phyloP scores from a whole-genome alignment of 495 filamentous ascomycete genomes.

The Penicilliopsis zonata region DNA sequence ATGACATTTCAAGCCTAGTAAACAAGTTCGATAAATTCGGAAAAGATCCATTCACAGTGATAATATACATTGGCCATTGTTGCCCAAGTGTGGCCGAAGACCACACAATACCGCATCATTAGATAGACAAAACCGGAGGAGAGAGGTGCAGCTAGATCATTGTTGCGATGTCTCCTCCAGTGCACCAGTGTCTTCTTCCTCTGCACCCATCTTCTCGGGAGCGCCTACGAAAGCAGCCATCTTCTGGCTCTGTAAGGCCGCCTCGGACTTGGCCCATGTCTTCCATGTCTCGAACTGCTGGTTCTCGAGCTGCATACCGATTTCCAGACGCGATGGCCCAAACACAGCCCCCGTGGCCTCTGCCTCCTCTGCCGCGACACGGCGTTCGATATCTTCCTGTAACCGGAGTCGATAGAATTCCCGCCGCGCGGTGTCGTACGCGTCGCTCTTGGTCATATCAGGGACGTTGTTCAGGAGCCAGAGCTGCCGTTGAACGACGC shows the following conservation, averaged over 20 bases:
- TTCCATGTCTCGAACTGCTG: constrained; percentile 68
- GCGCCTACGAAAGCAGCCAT: constrained; percentile 18
- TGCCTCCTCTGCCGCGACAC: constrained; percentile 84
- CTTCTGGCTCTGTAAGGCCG: constrained; percentile 21
- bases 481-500: constrained; percentile 86
- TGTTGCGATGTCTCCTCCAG: constrained; percentile 1
- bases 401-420: constrained; percentile 85
- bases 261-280: constrained; percentile 54
- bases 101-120: no score
- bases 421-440: constrained; percentile 80
- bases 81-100: no score
- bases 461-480: constrained; percentile 62
- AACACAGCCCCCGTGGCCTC: constrained; percentile 76
- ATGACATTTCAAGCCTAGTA: no score
- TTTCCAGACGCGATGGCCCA: constrained; percentile 56
- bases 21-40: no score
- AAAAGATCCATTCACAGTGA: background rate
- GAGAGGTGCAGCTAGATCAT: no score
- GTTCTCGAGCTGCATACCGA: constrained; percentile 77
- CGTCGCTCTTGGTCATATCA: constrained; percentile 44
- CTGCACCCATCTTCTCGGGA: constrained; percentile 13
- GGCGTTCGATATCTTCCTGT: constrained; percentile 67
- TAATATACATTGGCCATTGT: constrained; percentile 1
- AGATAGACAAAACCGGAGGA: no score
- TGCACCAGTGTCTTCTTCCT: constrained; percentile 7